Evolutionary conservation across 805 yeast genomes (phyloP), one percentile per base, ranked within the genome.

Genomic region (Wickerhamiella alocasiicola): DNA sequence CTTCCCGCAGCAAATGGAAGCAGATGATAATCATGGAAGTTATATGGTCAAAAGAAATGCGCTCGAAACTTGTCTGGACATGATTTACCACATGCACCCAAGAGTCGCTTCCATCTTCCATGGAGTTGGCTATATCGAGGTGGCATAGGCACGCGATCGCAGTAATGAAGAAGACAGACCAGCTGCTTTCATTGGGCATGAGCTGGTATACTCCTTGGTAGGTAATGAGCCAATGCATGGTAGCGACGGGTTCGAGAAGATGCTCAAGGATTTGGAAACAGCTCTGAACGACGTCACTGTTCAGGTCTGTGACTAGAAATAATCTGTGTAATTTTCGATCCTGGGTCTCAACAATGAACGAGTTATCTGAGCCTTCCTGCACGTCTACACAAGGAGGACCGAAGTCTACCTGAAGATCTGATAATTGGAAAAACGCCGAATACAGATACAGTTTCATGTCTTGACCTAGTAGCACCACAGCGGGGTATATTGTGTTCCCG

Each of bases 1-100:
- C 96, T 55, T 88, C 96, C 41, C 85, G 63, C 2, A 83, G 60
- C 28, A 85, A 53, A 60, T 87, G 96, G 35, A 88, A 59, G 0
- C 85, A 72, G 19, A 81, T 58, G 0, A 76, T 67, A 9, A 82
- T 15, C 21, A 13, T n/a, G 9, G 73, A n/a, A 64, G 59, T 24
- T 3, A 25, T 20, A n/a, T 35, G 25, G 15, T 23, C 39, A 11
- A 34, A 25, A 6, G 30, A 16, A n/a, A 34, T 21, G 15, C 38
- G 29, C 12, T 25, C 24, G 13, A 18, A 17, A 3, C 19, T 24
- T 5, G 34, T 16, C 34, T 41, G 43, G 7, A 29, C 33, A 4
- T 20, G 31, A n/a, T 29, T 16, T 4, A 27, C 39, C 9, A 31
- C 33, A 9, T 31, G 28, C 19, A 31, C 21, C 37, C 34, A 36